Base-by-base conservation (phyloP, 2,329 filamentous ascomycete genomes). In the Trematosphaeria pertusa region DNA sequence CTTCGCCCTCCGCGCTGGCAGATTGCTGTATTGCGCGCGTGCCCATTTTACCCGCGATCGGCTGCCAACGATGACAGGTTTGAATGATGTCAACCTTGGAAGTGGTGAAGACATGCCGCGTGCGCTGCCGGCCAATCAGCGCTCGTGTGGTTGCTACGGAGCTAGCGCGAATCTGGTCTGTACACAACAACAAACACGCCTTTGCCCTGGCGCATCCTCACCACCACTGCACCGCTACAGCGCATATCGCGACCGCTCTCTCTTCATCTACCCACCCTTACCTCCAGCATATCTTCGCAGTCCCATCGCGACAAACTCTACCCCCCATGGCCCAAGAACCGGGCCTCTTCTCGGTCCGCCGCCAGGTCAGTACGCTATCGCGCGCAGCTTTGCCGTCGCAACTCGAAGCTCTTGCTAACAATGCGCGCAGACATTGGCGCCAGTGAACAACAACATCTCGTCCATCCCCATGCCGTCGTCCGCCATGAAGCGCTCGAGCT, bases 401-500 rank as follows among this genome's bases (percentile, higher is more conserved):
- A 46, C 42, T 43, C 17, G 40, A 21, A 33, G 32, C 49, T 18
- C 31, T 30, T 45, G 20, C 58, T 58, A 50, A 62, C 48, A 38
- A 38, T 36, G 42, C 37, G 54, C 56, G 54, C 72, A 95, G 91
- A 97, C 94, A 43, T 84, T 97, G 50, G 92, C 88, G 56, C 87
- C 86, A 58, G 85, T 96, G 66, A 93, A 85, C 70, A 92, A 86
- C 70, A 85, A 87, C 71, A 93, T 91, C 55, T 64, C 64, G 3
- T 88, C 89, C 17, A 89, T 99, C 54, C 94, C 94, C 15, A 91
- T 96, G 75, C 93, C 94, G 7, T 83, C 89, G 20, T 97, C 93
- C 31, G 90, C 91, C 31, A 87, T 99, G 82, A 99, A 99, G 78
- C 89, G 94, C 71, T 88, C 89, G 21, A 94, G 86, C 66, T 92